phyloP scores from a whole-genome alignment of 345 rosid species.

The Crucihimalaya himalaica region DNA sequence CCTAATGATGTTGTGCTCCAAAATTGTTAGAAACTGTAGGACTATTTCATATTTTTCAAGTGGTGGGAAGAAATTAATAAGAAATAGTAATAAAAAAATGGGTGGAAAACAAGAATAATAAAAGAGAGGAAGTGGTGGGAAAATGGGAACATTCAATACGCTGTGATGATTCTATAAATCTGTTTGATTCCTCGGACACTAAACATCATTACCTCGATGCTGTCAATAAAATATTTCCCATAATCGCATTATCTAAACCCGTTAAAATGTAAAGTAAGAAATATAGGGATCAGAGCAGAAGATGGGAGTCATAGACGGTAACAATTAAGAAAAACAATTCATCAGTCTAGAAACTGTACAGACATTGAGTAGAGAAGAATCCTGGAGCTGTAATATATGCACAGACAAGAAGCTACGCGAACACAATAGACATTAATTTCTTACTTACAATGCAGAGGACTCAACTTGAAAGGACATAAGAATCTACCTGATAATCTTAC shows the following conservation, averaged over 20 bases:
- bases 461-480: slow-evolving; percentile 7
- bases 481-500: slow-evolving; percentile 28
- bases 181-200: background rate
- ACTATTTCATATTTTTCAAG: too few relatives aligned
- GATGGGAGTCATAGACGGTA: background rate
- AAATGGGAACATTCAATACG: background rate
- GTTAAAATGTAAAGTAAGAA: background rate
- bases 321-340: slow-evolving; percentile 8
- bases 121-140: background rate
- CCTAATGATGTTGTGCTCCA: too few relatives aligned
- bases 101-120: background rate
- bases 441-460: slow-evolving; percentile 36
- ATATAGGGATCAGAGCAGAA: slow-evolving; percentile 1
- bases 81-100: background rate
- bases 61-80: background rate
- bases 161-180: background rate
- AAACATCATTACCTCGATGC: background rate
- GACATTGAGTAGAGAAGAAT: slow-evolving; percentile 8
- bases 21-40: background rate
- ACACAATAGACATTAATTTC: background rate
- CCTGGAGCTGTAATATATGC: slow-evolving; percentile 23
- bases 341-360: slow-evolving; percentile 35
- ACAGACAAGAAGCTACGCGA: slow-evolving; percentile 28
- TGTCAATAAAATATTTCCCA: background rate
- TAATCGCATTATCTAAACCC: background rate